Evolutionary conservation across 2,329 filamentous ascomycete species (phyloP).

Genomic region (Graphium sp.): DNA sequence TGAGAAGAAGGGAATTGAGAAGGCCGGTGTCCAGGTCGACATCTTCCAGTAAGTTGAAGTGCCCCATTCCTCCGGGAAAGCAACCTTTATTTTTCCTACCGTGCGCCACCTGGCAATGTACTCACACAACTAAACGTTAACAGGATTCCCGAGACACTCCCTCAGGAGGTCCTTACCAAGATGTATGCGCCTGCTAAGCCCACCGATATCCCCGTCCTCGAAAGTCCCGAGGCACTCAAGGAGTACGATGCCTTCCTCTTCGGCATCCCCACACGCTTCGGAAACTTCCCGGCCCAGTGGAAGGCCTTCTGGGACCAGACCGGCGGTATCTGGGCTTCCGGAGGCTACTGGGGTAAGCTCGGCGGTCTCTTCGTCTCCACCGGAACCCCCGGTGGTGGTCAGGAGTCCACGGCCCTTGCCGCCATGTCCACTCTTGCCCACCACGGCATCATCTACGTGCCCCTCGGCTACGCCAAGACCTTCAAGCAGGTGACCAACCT

Average conservation of each 20-base stretch:
- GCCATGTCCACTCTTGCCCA: slow-evolving; percentile 76
- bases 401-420: slow-evolving; percentile 73
- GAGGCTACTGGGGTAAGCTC: slow-evolving; percentile 72
- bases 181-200: slow-evolving; percentile 79
- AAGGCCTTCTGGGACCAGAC: slow-evolving; percentile 87
- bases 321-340: slow-evolving; percentile 65
- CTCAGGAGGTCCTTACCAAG: slow-evolving; percentile 67
- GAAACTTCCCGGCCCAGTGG: slow-evolving; percentile 95
- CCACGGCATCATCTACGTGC: slow-evolving; percentile 95
- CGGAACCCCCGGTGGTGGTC: slow-evolving; percentile 71
- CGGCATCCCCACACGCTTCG: slow-evolving; percentile 89
- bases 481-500: slow-evolving; percentile 58
- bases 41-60: slow-evolving; percentile 52
- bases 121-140: not conserved
- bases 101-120: too few relatives aligned
- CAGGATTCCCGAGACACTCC: slow-evolving; percentile 71
- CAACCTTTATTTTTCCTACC: not conserved
- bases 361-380: slow-evolving; percentile 84
- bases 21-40: slow-evolving; percentile 66
- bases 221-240: slow-evolving; percentile 42
- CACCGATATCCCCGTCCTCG: slow-evolving; percentile 45
- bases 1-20: slow-evolving; percentile 79
- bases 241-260: slow-evolving; percentile 79
- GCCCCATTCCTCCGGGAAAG: not conserved
- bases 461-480: slow-evolving; percentile 73